phyloP scores from a whole-genome alignment of 768 basidiomycete species.

The Suillus americanus region DNA sequence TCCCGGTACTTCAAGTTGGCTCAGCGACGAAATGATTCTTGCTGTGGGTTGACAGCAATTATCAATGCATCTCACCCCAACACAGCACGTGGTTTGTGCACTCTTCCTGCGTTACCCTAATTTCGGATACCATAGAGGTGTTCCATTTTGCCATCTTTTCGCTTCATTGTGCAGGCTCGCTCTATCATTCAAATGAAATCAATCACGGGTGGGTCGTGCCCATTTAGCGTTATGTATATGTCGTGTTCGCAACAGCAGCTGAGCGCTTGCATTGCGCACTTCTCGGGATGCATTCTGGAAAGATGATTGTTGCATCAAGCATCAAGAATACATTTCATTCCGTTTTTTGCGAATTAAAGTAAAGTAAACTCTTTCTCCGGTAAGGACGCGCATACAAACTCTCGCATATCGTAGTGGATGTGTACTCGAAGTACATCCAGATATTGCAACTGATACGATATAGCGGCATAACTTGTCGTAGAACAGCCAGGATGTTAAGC shows the following conservation, averaged over 20 bases:
- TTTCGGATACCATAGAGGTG: neutral
- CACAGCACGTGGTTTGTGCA: neutral
- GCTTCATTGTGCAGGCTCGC: neutral
- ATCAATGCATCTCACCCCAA: neutral
- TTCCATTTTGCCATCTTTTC: neutral
- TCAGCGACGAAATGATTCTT: neutral
- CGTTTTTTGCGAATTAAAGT: neutral
- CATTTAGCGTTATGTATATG: neutral
- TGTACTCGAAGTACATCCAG: neutral
- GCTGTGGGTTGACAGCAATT: neutral
- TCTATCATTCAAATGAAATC: neutral
- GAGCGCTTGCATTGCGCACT: neutral
- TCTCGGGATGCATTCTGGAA: neutral
- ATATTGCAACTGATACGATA: neutral
- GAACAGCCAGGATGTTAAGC: neutral
- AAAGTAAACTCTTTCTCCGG: neutral
- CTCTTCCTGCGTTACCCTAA: neutral
- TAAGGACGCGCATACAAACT: neutral
- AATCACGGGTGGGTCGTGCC: neutral
- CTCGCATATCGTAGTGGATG: neutral
- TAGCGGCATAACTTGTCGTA: neutral
- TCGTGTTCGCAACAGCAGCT: no score
- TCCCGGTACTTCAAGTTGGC: neutral
- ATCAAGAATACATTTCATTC: neutral
- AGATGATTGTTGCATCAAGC: neutral